Evolutionary conservation across 2,329 filamentous ascomycete species (phyloP).

Genomic region (Lecanicillium sp.): DNA sequence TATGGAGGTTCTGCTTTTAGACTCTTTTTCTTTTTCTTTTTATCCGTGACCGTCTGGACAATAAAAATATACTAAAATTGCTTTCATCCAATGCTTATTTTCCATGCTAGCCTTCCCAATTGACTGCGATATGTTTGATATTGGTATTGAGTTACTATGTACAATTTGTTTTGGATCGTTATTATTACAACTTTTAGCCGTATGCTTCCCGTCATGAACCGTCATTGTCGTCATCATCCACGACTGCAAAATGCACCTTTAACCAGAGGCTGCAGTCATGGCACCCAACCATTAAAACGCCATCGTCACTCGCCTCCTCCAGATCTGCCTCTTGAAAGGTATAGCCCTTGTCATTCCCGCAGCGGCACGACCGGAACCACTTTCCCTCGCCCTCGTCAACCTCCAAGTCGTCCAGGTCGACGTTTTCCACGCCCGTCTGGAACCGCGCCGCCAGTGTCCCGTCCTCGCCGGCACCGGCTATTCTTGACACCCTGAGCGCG

Average conservation of each 20-base stretch:
- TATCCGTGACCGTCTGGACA: conserved; percentile 50
- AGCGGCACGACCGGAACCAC: conserved; percentile 55
- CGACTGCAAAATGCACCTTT: conserved; percentile 53
- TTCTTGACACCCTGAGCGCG: conserved; percentile 30
- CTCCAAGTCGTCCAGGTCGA: conserved; percentile 58
- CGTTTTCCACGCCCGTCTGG: conserved; percentile 52
- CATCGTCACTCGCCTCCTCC: conserved; percentile 48
- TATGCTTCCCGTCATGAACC: conserved; percentile 7
- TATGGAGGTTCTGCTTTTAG: conserved; percentile 46
- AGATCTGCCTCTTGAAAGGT: conserved; percentile 51
- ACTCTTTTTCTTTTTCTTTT: conserved; percentile 35
- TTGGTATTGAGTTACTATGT: no score
- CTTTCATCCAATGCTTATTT: conserved; percentile 25
- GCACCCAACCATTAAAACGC: conserved; percentile 58
- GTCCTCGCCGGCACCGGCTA: conserved; percentile 10
- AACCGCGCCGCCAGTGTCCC: conserved; percentile 21
- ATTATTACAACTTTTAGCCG: background rate
- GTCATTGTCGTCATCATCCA: conserved; percentile 28
- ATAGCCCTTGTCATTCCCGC: conserved; percentile 56
- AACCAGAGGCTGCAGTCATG: conserved; percentile 61
- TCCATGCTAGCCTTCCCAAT: no score
- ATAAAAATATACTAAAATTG: conserved; percentile 43
- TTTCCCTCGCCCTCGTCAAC: conserved; percentile 38
- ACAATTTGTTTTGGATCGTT: no score
- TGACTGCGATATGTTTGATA: no score